These are phyloP conservation scores for Leccinum subrobustum DNA, from an alignment of 1,284 basidiomycete species.

Conservation along the genomic window DNA sequence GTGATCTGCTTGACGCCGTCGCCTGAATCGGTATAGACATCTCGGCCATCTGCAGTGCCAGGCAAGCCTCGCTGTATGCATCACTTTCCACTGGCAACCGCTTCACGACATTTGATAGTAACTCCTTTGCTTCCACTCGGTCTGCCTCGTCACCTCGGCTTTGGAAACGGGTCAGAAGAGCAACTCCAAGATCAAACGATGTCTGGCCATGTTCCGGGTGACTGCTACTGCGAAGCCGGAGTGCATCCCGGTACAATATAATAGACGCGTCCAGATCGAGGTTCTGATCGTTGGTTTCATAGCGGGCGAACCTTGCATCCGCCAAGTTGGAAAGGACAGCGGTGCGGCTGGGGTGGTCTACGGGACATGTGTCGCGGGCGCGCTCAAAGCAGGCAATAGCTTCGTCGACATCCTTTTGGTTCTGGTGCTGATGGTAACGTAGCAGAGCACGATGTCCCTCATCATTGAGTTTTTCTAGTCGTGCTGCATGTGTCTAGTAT, in stretches of 20 bases:
- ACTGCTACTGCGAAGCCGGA: not conserved
- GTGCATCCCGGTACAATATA: not conserved
- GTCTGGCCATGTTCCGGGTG: not conserved
- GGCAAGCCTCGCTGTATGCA: not conserved
- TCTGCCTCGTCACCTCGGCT: not conserved
- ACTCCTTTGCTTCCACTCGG: not conserved
- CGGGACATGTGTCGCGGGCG: not conserved
- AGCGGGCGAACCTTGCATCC: not conserved
- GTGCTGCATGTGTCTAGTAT: not conserved
- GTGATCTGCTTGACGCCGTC: not conserved
- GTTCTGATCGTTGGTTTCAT: not conserved
- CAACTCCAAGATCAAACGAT: not conserved
- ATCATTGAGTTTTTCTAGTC: not conserved
- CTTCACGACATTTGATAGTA: not conserved
- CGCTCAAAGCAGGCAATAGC: not conserved
- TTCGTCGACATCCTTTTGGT: not conserved
- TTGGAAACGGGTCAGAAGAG: not conserved
- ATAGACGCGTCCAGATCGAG: not conserved
- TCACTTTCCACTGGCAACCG: not conserved
- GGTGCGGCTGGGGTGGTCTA: not conserved
- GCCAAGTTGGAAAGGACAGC: not conserved
- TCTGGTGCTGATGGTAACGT: not conserved
- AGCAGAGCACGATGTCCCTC: not conserved
- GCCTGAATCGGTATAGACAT: not conserved
- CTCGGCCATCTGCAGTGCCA: not conserved